These are phyloP conservation scores for Syzygium aqueum DNA, from an alignment of 345 rosid genomes.

Conservation along the genomic window DNA sequence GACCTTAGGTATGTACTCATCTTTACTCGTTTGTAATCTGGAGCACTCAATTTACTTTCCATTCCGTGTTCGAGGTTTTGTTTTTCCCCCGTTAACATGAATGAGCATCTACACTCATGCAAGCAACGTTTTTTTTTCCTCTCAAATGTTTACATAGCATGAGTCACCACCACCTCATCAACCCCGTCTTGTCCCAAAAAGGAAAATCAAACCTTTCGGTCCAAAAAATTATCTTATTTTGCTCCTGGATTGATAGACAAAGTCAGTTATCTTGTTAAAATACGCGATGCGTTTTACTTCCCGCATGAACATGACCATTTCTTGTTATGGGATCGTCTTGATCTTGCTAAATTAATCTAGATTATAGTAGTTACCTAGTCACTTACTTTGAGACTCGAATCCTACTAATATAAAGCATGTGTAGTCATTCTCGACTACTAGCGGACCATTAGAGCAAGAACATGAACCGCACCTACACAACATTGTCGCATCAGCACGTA, in stretches of 20 bases:
- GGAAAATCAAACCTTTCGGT: neutral
- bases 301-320: neutral
- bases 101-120: neutral
- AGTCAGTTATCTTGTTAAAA: neutral
- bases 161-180: neutral
- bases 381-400: neutral
- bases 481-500: neutral
- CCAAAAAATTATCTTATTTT: neutral
- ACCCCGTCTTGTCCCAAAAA: neutral
- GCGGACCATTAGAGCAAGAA: neutral
- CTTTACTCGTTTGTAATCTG: neutral
- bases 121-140: neutral
- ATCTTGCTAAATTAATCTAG: neutral
- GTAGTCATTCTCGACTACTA: neutral
- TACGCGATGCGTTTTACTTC: neutral
- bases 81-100: neutral
- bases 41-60: neutral
- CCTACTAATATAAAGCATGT: neutral
- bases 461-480: neutral
- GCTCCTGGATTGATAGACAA: too few relatives aligned
- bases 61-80: neutral
- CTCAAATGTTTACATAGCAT: neutral
- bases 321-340: neutral
- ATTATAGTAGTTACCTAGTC: neutral
- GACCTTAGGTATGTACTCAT: constrained; percentile 12